These are phyloP conservation scores for Gelatoporia subvermispora DNA, from an alignment of 768 basidiomycete species.

Conservation along the genomic window DNA sequence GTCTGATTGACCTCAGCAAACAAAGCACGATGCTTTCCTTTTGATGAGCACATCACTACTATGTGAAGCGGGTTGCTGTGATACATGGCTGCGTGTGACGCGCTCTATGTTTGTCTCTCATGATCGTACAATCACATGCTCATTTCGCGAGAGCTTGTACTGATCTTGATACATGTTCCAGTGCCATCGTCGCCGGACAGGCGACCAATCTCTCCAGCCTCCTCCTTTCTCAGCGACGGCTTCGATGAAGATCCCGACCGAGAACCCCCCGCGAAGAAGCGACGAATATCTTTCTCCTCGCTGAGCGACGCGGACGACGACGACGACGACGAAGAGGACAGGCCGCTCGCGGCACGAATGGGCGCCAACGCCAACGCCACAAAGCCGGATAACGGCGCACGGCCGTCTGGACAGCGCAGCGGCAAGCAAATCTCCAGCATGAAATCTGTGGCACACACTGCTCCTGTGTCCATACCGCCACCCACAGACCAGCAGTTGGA, in stretches of 20 bases:
- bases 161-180: neutral
- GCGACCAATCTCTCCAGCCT: conserved; percentile 27
- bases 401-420: conserved; percentile 34
- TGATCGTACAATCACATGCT: neutral
- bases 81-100: too few species aligned
- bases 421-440: conserved; percentile 56
- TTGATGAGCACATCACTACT: too few species aligned
- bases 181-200: conserved; percentile 25
- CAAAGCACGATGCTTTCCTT: too few species aligned
- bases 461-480: conserved; percentile 40
- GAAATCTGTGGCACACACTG: conserved; percentile 56
- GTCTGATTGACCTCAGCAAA: too few species aligned
- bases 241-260: conserved; percentile 4
- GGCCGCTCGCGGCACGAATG: conserved; percentile 17
- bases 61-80: too few species aligned
- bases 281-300: conserved; percentile 25
- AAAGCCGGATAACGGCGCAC: conserved; percentile 21
- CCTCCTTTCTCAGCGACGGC: conserved; percentile 24
- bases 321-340: conserved; percentile 17
- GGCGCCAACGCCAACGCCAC: neutral
- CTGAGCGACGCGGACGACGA: conserved; percentile 18
- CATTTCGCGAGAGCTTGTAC: too few species aligned
- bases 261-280: conserved; percentile 24
- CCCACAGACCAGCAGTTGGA: conserved; percentile 34
- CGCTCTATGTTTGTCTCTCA: too few species aligned